These are phyloP conservation scores for Roridomyces roridus DNA, from an alignment of 768 basidiomycete species.

Conservation along the genomic window DNA sequence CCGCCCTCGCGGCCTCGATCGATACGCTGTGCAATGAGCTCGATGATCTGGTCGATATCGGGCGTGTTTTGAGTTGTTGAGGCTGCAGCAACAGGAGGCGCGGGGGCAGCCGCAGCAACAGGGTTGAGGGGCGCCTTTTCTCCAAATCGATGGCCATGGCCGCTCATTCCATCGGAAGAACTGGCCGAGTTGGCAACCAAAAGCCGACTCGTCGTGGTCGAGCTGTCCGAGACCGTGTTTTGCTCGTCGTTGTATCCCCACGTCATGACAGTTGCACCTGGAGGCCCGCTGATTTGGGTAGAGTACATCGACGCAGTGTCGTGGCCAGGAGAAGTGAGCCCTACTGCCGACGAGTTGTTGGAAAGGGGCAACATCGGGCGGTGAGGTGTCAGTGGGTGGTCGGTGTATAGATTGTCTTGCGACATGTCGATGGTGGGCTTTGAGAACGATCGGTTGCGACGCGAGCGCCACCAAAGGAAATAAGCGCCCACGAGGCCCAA, in stretches of 20 bases:
- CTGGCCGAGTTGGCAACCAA: too few relatives aligned
- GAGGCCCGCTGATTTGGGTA: not conserved
- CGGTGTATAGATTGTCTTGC: too few relatives aligned
- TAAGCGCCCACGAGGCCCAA: not conserved
- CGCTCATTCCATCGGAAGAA: too few relatives aligned
- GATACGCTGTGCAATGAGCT: slow-evolving; percentile 18
- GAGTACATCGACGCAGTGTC: not conserved
- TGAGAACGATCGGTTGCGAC: too few relatives aligned
- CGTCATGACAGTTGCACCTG: slow-evolving; percentile 1
- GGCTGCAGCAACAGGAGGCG: not conserved
- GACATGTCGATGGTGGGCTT: too few relatives aligned
- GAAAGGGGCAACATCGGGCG: too few relatives aligned
- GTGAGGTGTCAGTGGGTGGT: too few relatives aligned
- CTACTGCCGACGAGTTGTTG: not conserved
- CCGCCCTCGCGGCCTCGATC: slow-evolving; percentile 5
- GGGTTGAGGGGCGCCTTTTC: too few relatives aligned
- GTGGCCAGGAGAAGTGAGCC: not conserved
- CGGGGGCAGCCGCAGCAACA: not conserved
- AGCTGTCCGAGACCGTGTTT: too few relatives aligned
- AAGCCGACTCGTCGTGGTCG: too few relatives aligned
- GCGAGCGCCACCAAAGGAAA: slow-evolving; percentile 6
- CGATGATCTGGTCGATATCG: slow-evolving; percentile 15
- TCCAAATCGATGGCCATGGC: too few relatives aligned
- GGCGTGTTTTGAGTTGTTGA: not conserved
- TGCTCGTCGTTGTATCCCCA: not conserved